A percentile compares a stretch with the other conserved stretches of the same genome.
These are phyloP conservation scores for Plectosphaerella cucumerina DNA, from an alignment of 2,329 filamentous ascomycete genomes.

Conservation along the genomic window DNA sequence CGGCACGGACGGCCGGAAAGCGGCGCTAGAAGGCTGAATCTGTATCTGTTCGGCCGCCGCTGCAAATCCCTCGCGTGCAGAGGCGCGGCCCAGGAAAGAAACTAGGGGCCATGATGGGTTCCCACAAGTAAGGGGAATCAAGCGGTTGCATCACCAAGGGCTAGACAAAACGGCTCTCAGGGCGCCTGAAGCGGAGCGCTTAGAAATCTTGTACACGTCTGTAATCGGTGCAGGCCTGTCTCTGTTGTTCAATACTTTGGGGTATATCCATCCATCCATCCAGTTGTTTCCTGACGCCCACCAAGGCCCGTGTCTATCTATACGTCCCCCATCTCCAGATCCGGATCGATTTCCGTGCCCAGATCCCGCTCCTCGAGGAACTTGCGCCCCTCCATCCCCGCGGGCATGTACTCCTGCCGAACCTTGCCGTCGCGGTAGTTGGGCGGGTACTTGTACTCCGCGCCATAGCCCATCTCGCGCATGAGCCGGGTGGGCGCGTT, in stretches of 20 bases:
- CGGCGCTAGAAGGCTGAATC: conserved; percentile 9
- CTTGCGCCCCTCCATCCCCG: conserved; percentile 60
- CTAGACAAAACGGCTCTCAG: no score
- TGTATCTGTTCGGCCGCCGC: no score
- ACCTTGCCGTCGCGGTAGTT: conserved; percentile 81
- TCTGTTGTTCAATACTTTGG: background rate
- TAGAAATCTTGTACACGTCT: no score
- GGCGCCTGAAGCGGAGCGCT: no score
- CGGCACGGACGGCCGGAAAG: conserved; percentile 28
- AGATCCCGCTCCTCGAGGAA: conserved; percentile 82
- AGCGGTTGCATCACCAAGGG: no score
- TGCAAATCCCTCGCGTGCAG: no score
- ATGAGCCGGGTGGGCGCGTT: conserved; percentile 92
- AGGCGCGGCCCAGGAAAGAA: no score
- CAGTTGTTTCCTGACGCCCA: background rate
- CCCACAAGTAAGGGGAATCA: no score
- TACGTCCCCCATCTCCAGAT: conserved; percentile 42
- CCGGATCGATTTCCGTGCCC: conserved; percentile 72
- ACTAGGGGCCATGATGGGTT: no score
- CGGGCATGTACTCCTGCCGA: conserved; percentile 85
- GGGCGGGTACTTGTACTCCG: conserved; percentile 95
- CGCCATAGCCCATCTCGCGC: conserved; percentile 87
- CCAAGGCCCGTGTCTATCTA: background rate
- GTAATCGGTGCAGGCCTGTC: no score
- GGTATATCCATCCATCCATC: background rate